A percentile compares a stretch with the other conserved stretches of the same genome.
phyloP scores from a whole-genome alignment of 257 asterid species.

The Lycium ferocissimum region DNA sequence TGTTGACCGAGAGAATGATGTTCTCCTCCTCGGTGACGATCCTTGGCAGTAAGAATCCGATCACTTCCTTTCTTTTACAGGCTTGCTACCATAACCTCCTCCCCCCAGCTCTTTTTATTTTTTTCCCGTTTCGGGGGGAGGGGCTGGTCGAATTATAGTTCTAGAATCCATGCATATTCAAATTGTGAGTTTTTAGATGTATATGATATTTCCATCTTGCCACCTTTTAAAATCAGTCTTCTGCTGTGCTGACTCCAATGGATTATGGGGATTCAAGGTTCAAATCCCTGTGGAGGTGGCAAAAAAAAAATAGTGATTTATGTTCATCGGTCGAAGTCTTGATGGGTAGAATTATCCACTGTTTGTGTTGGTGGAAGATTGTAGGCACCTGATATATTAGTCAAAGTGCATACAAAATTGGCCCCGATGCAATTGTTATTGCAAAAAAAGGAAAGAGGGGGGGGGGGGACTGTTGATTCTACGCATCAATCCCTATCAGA shows the following conservation, averaged over 20 bases:
- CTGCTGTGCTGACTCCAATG: not conserved
- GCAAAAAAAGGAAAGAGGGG: not conserved
- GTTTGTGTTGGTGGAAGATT: not conserved
- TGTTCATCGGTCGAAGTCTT: not conserved
- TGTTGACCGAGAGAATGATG: constrained; percentile 95
- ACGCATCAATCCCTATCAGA: not conserved
- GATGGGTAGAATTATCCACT: not conserved
- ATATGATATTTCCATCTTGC: not conserved
- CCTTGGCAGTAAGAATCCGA: constrained; percentile 91
- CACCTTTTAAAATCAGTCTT: constrained; percentile 17
- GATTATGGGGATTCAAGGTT: not conserved
- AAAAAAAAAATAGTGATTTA: not conserved
- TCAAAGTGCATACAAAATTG: not conserved
- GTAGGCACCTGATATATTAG: not conserved
- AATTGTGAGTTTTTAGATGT: not conserved
- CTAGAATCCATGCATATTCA: not conserved
- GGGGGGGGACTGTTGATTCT: not conserved
- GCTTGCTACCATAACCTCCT: not conserved
- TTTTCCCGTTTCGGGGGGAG: not conserved
- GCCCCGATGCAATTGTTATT: not conserved
- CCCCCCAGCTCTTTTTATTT: not conserved
- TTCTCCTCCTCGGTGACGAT: constrained; percentile 98
- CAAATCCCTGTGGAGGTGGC: not conserved
- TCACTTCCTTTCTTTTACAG: constrained; percentile 23
- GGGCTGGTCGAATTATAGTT: not conserved